Percentiles rank a stretch among this genome's conserved stretches.
phyloP scores from a whole-genome alignment of 2,329 filamentous ascomycete species.

The Cladosporium velox region DNA sequence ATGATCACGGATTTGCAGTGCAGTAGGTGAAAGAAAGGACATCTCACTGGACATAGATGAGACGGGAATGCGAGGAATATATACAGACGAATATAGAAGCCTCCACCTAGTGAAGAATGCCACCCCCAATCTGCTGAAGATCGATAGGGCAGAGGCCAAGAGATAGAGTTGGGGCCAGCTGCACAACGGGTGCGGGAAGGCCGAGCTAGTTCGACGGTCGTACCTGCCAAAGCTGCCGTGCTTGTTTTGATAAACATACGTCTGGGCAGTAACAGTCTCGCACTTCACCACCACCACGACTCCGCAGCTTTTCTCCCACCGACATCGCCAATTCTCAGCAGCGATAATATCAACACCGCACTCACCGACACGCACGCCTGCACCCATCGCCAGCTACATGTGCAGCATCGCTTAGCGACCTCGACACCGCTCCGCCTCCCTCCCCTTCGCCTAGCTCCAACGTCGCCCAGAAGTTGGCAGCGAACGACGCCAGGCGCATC shows the following conservation, averaged over 20 bases:
- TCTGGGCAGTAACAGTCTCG: constrained; percentile 6
- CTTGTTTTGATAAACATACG: constrained; percentile 13
- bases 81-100: background rate
- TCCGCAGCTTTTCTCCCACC: background rate
- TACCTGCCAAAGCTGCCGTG: constrained; percentile 15
- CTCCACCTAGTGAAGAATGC: constrained; percentile 1
- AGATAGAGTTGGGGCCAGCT: constrained; percentile 1
- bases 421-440: constrained; percentile 16
- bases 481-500: constrained; percentile 16
- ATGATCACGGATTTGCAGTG: background rate
- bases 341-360: constrained; percentile 1
- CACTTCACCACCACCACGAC: constrained; percentile 15
- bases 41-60: background rate
- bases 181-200: background rate
- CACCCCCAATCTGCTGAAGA: constrained; percentile 2
- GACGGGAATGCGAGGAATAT: background rate
- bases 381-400: constrained; percentile 9
- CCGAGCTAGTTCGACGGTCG: background rate
- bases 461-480: constrained; percentile 14
- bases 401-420: constrained; percentile 8
- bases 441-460: constrained; percentile 20
- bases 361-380: background rate
- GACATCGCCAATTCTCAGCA: constrained; percentile 15
- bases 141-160: background rate
- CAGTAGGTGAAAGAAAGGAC: background rate